Evolutionary conservation across 2,329 filamentous ascomycete genomes (phyloP), one percentile per base, ranked within the genome.

Genomic region (Ophiostoma angusticollis): DNA sequence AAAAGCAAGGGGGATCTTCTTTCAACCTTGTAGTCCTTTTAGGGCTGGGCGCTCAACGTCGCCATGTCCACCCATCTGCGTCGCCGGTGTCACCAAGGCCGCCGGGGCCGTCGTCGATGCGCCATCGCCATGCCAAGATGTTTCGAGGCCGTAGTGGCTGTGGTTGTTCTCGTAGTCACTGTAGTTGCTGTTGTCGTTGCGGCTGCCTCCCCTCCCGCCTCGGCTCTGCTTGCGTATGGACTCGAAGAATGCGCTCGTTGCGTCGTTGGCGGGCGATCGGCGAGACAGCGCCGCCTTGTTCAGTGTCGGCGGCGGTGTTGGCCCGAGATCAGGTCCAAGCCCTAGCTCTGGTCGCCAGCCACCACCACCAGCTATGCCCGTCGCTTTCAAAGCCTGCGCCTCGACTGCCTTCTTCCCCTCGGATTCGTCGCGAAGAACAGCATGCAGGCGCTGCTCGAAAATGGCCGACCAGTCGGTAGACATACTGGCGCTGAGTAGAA

Each of bases 371-470:
- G n/a, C n/a, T n/a, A n/a, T n/a, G n/a, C n/a, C n/a, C n/a, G n/a
- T n/a, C n/a, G n/a, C n/a, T n/a, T n/a, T n/a, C n/a, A n/a, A n/a
- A n/a, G n/a, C n/a, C n/a, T n/a, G n/a, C n/a, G n/a, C n/a, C n/a
- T n/a, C n/a, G n/a, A n/a, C 19, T 27, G 9, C 9, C 31, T 27
- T 27, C 14, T 22, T 37, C 14, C 12, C 3, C 17, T 1, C 29
- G 27, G 14, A n/a, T n/a, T 14, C 29, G 21, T 39, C 37, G 2
- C 34, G 31, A 3, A 45, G 33, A 14, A 43, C 43, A 3, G 41
- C 37, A 28, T 35, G 32, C 3, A 48, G 41, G n/a, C 46, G 46
- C 30, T 42, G 38, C 24, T 45, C 43, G 18, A 48, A 48, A 2
- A 42, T 31, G 3, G 40, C 40, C 1, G 46, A 44, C 46, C 46